Base-by-base conservation (phyloP, 495 filamentous ascomycete species). In the Aspergillus haitiensis region DNA sequence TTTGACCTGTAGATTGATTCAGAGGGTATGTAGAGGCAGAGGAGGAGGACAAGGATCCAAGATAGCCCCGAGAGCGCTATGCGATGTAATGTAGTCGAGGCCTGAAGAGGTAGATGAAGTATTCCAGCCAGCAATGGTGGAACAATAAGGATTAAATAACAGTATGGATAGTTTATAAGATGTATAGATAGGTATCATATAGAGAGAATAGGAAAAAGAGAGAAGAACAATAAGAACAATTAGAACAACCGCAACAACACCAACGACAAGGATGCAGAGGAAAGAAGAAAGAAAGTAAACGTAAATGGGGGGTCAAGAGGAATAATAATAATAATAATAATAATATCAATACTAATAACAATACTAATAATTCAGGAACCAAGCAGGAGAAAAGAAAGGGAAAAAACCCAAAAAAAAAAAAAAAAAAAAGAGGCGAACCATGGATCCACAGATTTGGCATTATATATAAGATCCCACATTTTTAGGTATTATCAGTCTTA, bases 361-460 rank as follows among this genome's bases (percentile, higher is more conserved):
- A 21, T 48, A 47, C 6, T 47, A 47, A 46, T 48, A 39, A 54
- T 10, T 27, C 39, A 21, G 34, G 36, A 54, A 57, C 44, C 21
- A 39, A 46, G 55, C 32, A 57, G 55, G 49, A 63, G 62, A 57
- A 37, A 35, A 52, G 16, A 32, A 49, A 62, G 52, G 18, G 15
- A 33, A 39, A 48, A 52, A 49, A n/a, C n/a, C n/a, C 18, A 34
- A 51, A 31, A 42, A 61, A 32, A 36, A 39, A 39, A 47, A 18
- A 35, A 34, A 48, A 32, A 27, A 27, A 27, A 27, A 27, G 3
- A 27, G 50, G 40, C 55, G 56, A 60, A 59, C 56, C 56, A 52
- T 52, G 56, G 56, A 59, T 54, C 52, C 52, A 54, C 52, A 16
- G 44, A 15, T 15, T 36, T n/a, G 55, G 16, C 44, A n/a, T 37